A percentile compares a stretch with the other conserved stretches of the same genome.
These are phyloP conservation scores for Jamesozyma spencerorum DNA, from an alignment of 805 yeast genomes.

Conservation along the genomic window DNA sequence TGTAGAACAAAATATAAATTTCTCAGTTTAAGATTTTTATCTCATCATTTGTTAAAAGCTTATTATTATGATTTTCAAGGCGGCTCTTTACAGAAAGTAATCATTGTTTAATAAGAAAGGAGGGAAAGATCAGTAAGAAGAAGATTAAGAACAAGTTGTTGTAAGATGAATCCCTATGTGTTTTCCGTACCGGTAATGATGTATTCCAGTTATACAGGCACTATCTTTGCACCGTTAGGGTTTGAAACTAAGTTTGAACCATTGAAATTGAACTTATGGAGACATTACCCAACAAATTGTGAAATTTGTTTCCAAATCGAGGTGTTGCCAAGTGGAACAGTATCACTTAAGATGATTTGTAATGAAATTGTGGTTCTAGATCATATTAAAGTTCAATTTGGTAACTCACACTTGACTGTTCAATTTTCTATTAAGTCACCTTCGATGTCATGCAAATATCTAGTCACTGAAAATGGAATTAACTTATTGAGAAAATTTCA, in stretches of 20 bases:
- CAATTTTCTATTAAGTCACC: constrained; percentile 23
- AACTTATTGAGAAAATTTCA: constrained; percentile 20
- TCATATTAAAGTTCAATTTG: background rate
- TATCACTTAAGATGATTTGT: constrained; percentile 1
- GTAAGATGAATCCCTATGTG: background rate
- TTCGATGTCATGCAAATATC: constrained; percentile 23
- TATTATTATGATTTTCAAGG: too few relatives aligned
- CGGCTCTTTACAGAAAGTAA: too few relatives aligned
- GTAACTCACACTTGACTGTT: background rate
- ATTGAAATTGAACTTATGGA: constrained; percentile 15
- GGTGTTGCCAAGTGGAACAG: background rate
- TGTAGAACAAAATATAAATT: too few relatives aligned
- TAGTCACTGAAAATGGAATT: constrained; percentile 3
- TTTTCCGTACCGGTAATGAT: constrained; percentile 5
- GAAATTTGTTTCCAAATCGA: constrained; percentile 5
- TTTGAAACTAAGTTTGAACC: constrained; percentile 9
- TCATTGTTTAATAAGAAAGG: too few relatives aligned
- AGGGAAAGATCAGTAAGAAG: too few relatives aligned
- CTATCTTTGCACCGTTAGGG: constrained; percentile 19
- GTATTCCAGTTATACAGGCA: constrained; percentile 16
- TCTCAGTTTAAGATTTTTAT: background rate
- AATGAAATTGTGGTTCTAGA: background rate
- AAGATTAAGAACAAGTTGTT: too few relatives aligned
- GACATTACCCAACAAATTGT: constrained; percentile 11
- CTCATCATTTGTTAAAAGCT: too few relatives aligned